Percentiles rank a stretch among this genome's conserved stretches.
phyloP scores from a whole-genome alignment of 2,329 filamentous ascomycete species.

The Penicillium sp. region DNA sequence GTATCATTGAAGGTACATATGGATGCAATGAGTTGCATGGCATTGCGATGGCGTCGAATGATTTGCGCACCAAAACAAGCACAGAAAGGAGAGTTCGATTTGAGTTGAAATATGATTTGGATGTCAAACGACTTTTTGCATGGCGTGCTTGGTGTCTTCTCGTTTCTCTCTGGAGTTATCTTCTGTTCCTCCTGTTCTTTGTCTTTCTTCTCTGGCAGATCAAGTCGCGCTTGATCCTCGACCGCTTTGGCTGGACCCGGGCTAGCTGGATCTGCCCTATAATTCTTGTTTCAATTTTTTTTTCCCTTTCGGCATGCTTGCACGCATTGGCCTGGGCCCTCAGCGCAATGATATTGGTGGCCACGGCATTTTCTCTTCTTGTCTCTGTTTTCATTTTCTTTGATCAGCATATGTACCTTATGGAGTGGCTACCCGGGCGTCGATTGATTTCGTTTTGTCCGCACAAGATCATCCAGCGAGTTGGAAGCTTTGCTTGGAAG shows the following conservation, averaged over 20 bases:
- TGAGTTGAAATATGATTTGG: conserved; percentile 18
- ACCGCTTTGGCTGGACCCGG: conserved; percentile 3
- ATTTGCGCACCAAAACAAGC: conserved; percentile 15
- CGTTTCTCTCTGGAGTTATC: conserved; percentile 16
- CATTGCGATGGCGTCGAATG: conserved; percentile 28
- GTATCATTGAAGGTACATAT: conserved; percentile 25
- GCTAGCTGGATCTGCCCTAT: conserved; percentile 10
- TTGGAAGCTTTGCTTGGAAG: conserved; percentile 14
- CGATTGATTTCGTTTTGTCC: conserved; percentile 19
- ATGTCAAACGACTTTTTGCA: conserved; percentile 26
- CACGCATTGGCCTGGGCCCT: background rate
- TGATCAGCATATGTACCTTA: conserved; percentile 31
- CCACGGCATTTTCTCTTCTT: conserved; percentile 3
- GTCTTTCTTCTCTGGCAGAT: conserved; percentile 12
- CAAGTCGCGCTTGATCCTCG: background rate
- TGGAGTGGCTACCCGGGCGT: conserved; percentile 24
- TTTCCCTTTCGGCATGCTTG: background rate
- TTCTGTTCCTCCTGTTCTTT: conserved; percentile 8
- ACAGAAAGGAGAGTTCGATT: conserved; percentile 16
- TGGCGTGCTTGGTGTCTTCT: conserved; percentile 18
- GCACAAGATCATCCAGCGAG: conserved; percentile 19
- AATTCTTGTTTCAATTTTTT: conserved; percentile 8
- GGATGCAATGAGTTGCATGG: conserved; percentile 23
- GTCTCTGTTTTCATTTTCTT: conserved; percentile 9
- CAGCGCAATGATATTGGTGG: too few species aligned